Conservation (phyloP, 148 eudicot species). For the Dysphania ambrosioides region DNA sequence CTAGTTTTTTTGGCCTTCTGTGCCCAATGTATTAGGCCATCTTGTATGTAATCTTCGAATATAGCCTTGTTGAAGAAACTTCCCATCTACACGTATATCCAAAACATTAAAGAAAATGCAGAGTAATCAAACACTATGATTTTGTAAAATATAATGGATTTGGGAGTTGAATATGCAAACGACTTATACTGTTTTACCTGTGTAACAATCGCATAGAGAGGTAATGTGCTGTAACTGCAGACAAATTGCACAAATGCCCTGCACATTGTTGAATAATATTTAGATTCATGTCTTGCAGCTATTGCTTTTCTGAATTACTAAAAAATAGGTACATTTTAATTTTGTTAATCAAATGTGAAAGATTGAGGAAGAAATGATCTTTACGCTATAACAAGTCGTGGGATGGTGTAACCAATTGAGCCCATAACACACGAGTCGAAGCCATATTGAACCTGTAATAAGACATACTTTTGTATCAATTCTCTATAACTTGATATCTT, state of each 20-base stretch:
- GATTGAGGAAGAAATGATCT: not conserved
- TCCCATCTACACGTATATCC: conserved; percentile 25
- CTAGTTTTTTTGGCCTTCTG: conserved; percentile 25
- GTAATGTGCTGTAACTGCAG: conserved; percentile 47
- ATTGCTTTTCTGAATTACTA: too few relatives aligned
- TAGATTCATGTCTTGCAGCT: not conserved
- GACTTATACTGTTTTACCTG: conserved; percentile 35
- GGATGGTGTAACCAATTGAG: conserved; percentile 45
- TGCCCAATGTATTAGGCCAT: conserved; percentile 28
- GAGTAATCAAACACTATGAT: too few relatives aligned
- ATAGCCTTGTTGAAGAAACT: conserved; percentile 33
- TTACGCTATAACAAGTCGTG: conserved; percentile 66
- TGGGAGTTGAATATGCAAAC: not conserved
- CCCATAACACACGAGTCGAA: conserved; percentile 86
- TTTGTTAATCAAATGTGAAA: not conserved
- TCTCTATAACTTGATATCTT: not conserved
- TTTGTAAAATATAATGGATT: too few relatives aligned
- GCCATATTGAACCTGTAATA: conserved; percentile 63
- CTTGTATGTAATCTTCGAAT: conserved; percentile 32
- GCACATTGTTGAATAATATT: not conserved
- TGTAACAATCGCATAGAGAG: conserved; percentile 41
- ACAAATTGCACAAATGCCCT: conserved; percentile 45
- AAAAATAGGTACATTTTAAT: too few relatives aligned
- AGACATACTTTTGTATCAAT: not conserved
- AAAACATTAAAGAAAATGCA: not conserved